Conservation (phyloP, 2,329 filamentous ascomycete species). For the Rachicladosporium sp. region DNA sequence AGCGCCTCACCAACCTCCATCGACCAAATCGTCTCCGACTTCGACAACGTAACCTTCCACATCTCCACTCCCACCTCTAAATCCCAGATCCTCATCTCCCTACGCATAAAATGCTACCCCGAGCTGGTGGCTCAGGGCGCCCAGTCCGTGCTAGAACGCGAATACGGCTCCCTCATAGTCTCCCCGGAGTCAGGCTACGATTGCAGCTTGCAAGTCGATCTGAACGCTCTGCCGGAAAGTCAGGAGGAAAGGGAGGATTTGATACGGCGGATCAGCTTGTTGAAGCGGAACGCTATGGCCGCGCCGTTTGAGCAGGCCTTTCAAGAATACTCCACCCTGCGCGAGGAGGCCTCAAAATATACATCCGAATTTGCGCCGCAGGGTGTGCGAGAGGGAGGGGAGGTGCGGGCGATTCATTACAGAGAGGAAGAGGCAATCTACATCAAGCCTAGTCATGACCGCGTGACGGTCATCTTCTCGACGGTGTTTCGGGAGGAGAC, state of each 20-base stretch:
- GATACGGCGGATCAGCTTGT: constrained; percentile 70
- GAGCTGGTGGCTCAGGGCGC: constrained; percentile 92
- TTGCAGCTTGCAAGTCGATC: constrained; percentile 82
- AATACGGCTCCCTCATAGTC: constrained; percentile 88
- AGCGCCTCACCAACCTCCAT: constrained; percentile 80
- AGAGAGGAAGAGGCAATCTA: constrained; percentile 98
- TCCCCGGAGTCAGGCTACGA: constrained; percentile 83
- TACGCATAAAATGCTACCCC: constrained; percentile 86
- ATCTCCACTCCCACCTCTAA: constrained; percentile 92
- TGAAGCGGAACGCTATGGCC: constrained; percentile 98
- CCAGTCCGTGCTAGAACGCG: constrained; percentile 77
- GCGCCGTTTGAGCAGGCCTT: constrained; percentile 97
- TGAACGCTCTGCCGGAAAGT: constrained; percentile 72
- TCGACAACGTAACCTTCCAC: constrained; percentile 97
- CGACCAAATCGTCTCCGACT: constrained; percentile 97
- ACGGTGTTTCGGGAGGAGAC: constrained; percentile 97
- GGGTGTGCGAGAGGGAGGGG: constrained; percentile 75
- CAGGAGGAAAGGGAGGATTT: constrained; percentile 81
- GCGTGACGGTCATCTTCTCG: constrained; percentile 97
- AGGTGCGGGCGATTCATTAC: constrained; percentile 95
- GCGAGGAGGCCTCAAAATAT: constrained; percentile 82
- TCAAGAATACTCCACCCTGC: constrained; percentile 74
- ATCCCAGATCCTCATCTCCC: constrained; percentile 85
- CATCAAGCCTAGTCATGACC: constrained; percentile 92
- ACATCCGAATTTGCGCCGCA: constrained; percentile 90